Evolutionary conservation across 2,329 filamentous ascomycete genomes (phyloP), one percentile per base, ranked within the genome.

Genomic region (Apiospora sp.): DNA sequence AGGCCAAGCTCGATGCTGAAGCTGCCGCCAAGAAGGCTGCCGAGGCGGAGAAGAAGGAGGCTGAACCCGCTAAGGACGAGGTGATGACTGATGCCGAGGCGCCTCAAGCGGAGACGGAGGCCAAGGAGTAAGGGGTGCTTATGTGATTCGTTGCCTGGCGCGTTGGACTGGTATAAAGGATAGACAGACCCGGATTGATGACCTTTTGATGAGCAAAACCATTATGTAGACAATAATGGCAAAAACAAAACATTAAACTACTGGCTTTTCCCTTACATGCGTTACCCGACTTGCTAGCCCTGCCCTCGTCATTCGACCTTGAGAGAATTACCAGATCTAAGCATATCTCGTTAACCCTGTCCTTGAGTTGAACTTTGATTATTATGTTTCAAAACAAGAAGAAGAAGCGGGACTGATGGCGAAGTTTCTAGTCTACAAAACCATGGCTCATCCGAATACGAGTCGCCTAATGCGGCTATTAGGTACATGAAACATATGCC

Each of bases 1-100:
- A 94, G 81, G 94, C 96, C 73, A 92, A 90, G 84, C 84, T 91
- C 71, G 94, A 96, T 73, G 93, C 93, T 75, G 92, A 94, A 84
- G 91, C 91, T 81, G 92, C 92, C 78, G 92, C 93, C 72, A 94
- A 93, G 84, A 93, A 94, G 84, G 86, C 85, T 68, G 84, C 85
- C 72, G 86, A 89, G 78, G 87, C 89, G 80, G 86, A 88, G 78
- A 86, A 88, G 74, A 88, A 89, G 82, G 81, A 83, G 30, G 80
- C 82, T 30, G 82, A 88, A 75, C 83, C 81, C 14, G 80, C 78
- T 76, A 88, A 86, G 78, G 90, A 92, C 76, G 87, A 90, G 79
- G 89, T 90, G 77, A 92, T 92, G 90, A 86, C 89, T 75, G 90
- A 92, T 77, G 89, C 88, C 24, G 89, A 91, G 72, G 82, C 84